A percentile compares a stretch with the other conserved stretches of the same genome.
Evolutionary conservation across 2,329 filamentous ascomycete species (phyloP).

Genomic region (Fonsecaea erecta): DNA sequence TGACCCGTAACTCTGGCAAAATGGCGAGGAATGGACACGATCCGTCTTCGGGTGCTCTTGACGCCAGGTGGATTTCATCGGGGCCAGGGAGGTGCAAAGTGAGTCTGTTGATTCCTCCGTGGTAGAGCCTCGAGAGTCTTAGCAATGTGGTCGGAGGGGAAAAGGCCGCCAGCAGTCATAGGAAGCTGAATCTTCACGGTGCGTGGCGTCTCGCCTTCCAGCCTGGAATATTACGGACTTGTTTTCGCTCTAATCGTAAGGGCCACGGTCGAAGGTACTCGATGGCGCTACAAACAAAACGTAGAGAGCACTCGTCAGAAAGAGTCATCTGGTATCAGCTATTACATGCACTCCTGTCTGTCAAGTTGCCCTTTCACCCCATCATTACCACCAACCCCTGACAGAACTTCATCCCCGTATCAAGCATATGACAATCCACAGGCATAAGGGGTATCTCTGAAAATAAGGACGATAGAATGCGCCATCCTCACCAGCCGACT

Average conservation of each 20-base stretch:
- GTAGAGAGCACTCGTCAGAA: neutral
- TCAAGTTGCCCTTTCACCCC: neutral
- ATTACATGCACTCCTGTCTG: neutral
- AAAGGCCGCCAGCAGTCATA: neutral
- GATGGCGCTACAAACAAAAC: neutral
- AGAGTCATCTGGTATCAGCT: too few relatives aligned
- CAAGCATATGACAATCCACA: neutral
- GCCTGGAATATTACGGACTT: too few relatives aligned
- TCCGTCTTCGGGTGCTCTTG: neutral
- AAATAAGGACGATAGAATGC: neutral
- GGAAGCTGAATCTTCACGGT: neutral
- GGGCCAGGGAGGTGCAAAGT: neutral
- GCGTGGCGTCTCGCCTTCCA: neutral
- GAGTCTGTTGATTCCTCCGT: neutral
- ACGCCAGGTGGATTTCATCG: neutral
- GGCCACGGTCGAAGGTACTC: too few relatives aligned
- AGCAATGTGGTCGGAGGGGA: neutral
- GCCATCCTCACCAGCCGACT: neutral
- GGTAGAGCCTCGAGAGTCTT: neutral
- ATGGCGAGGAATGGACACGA: neutral
- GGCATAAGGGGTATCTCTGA: slow-evolving; percentile 20
- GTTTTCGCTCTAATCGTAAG: too few relatives aligned
- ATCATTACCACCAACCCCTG: neutral
- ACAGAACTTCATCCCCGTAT: slow-evolving; percentile 1
- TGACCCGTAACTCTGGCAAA: slow-evolving; percentile 1